Conservation (phyloP, 108 stramenopile genomes). For the Schizochytrium sp. region DNA sequence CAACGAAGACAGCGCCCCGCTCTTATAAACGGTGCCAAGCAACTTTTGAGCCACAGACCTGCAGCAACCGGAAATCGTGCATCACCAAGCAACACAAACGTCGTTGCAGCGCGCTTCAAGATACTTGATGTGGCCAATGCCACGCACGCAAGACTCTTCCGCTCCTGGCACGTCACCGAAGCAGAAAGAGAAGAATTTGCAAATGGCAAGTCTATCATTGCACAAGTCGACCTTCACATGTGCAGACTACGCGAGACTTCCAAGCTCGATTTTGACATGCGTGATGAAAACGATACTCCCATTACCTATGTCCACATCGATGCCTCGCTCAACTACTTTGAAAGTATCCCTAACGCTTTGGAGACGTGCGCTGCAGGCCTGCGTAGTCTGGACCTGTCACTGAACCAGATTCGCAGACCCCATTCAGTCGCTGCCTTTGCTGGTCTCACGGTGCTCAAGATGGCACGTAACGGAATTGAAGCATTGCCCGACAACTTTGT, state of each 20-base stretch:
- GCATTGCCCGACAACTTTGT: neutral
- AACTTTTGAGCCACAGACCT: too few species aligned
- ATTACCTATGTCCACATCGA: neutral
- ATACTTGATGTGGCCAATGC: too few species aligned
- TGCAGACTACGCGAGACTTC: neutral
- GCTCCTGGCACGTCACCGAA: neutral
- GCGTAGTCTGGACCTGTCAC: neutral
- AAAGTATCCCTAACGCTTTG: neutral
- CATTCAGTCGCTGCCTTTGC: neutral
- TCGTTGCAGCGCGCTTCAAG: too few species aligned
- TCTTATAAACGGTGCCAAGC: too few species aligned
- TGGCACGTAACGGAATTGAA: neutral
- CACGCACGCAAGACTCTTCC: neutral
- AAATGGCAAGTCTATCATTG: neutral
- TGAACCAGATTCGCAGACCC: neutral
- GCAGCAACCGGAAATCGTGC: too few species aligned
- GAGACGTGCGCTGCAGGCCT: neutral
- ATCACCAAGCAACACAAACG: too few species aligned
- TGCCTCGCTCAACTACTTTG: slow-evolving; percentile 1
- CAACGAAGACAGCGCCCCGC: too few species aligned
- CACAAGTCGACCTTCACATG: neutral
- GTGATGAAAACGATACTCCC: too few species aligned
- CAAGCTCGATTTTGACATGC: neutral
- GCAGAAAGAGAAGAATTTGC: neutral
- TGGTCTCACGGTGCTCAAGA: neutral